Base-by-base conservation (phyloP, 1,139 yeast species). In the Groenewaldozyma sp. region DNA sequence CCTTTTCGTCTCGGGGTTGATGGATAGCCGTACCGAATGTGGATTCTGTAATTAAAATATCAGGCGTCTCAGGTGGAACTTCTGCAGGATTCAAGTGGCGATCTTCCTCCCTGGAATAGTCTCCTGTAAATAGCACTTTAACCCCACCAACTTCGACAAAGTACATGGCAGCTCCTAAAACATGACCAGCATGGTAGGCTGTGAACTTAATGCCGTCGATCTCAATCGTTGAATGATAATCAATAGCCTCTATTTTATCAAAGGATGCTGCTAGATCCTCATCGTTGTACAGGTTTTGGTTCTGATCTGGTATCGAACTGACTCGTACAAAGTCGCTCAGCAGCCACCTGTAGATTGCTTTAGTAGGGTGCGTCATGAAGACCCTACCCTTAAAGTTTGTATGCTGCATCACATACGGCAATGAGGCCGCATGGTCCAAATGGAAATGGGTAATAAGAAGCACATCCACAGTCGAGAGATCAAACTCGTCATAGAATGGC, bases 131-230 rank as follows among this genome's bases (percentile, higher is more conserved):
- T 39, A 93, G 63, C 1, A 87, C 71, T 51, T 86, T 83, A 45
- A 91, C 67, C 0, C 97, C 97, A 6, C 95, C 96, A 53, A 93
- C 82, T 59, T 91, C 99, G 37, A 91, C 75, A 50, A 91, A 79
- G 59, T 81, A 91, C 97, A 91, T 91, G 28, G 98, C 96, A 11
- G 98, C 97, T 38, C 99, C 99, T 38, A 91, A 68, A 16, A 91
- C 99, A 70, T 91, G 99, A 13, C 99, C 99, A 3, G 98, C 99
- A 63, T 91, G 98, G 60, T 82, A 93, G 3, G 98, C 98, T 1
- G 98, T 93, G 64, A 91, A 91, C 55, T 94, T 71, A 43, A 93
- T 80, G 38, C 98, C 98, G 42, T 82, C 93, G 32, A 88, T 82
- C 54, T 91, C 97, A 54, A 87, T 74, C 0, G 98, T 91, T 4